Evolutionary conservation across 164 flowering plant species (phyloP).

Genomic region (Annona cherimola): DNA sequence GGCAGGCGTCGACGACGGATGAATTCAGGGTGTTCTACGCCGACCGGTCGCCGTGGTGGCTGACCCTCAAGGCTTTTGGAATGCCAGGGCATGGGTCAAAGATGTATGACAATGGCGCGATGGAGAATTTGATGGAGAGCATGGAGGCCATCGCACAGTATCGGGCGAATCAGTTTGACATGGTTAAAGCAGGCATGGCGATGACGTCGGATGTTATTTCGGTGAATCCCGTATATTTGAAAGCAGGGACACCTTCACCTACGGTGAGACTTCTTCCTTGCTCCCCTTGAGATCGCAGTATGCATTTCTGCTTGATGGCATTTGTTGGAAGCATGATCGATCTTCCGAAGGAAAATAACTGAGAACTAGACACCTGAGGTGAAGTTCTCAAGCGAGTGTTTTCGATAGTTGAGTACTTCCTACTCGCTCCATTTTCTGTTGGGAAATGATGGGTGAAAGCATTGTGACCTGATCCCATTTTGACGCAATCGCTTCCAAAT

Average conservation of each 20-base stretch:
- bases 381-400: not conserved
- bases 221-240: slow-evolving; percentile 76
- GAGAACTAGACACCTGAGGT: not conserved
- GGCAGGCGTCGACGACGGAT: slow-evolving; percentile 64
- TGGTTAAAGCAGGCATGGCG: slow-evolving; percentile 71
- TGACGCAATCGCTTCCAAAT: not conserved
- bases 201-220: slow-evolving; percentile 73
- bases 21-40: slow-evolving; percentile 81
- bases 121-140: slow-evolving; percentile 94
- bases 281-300: not conserved
- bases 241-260: slow-evolving; percentile 63
- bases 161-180: slow-evolving; percentile 68
- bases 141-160: slow-evolving; percentile 57
- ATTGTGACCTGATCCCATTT: not conserved
- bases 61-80: slow-evolving; percentile 62
- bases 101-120: slow-evolving; percentile 72
- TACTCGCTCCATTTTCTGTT: not conserved
- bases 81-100: slow-evolving; percentile 82
- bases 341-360: not conserved
- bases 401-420: not conserved
- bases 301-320: not conserved
- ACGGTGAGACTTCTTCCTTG: slow-evolving; percentile 30
- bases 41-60: slow-evolving; percentile 65
- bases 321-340: not conserved
- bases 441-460: not conserved